Percentiles rank a stretch among this genome's conserved stretches.
Conservation (phyloP, 169 alveolate genomes). For the Miamiensis avidus region DNA sequence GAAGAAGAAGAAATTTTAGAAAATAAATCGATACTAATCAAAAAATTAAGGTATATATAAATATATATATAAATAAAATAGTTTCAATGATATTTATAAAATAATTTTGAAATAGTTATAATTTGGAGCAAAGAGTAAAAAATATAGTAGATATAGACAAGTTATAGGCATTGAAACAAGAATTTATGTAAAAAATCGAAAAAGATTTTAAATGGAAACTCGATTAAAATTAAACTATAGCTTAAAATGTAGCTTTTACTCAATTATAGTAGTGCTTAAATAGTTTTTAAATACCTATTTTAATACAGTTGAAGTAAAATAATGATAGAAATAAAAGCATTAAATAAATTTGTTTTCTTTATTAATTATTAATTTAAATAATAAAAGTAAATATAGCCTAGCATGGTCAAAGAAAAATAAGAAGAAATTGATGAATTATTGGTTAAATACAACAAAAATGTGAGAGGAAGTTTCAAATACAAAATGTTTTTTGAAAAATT, state of each 20-base stretch:
- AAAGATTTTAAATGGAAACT: neutral
- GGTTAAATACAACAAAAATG: constrained; percentile 19
- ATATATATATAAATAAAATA: no score
- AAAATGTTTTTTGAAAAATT: constrained; percentile 28
- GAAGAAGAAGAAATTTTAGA: neutral
- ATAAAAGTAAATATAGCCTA: neutral
- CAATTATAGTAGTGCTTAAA: neutral
- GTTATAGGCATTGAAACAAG: neutral
- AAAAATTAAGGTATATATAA: no score
- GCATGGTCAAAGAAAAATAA: constrained; percentile 22
- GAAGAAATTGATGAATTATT: constrained; percentile 12
- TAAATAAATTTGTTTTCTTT: neutral
- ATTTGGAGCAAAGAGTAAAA: neutral
- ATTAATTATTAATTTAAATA: neutral
- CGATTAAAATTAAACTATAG: no score
- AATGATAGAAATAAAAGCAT: neutral
- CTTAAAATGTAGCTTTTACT: neutral
- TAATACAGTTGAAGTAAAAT: neutral
- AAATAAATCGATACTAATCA: neutral
- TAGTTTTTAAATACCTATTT: neutral
- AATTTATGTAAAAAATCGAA: neutral
- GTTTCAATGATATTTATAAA: no score
- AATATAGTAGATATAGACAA: neutral
- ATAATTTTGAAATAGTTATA: no score
- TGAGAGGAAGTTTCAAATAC: constrained; percentile 28